phyloP scores from a whole-genome alignment of 164 flowering plant genomes.

The Liriodendron chinense region DNA sequence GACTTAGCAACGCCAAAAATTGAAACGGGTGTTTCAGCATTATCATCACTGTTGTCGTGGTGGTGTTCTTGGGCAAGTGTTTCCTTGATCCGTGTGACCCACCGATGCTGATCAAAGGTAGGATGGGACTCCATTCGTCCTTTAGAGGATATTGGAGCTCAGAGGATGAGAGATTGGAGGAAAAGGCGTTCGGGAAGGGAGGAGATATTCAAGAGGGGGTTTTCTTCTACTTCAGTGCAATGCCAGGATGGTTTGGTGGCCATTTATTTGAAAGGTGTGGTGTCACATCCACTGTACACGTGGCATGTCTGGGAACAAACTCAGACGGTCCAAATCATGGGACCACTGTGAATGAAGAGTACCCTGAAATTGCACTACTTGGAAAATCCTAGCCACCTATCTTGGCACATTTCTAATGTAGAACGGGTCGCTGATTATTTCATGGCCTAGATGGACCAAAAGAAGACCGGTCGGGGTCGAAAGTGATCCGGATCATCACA shows the following conservation, averaged over 20 bases:
- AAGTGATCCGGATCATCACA: no score
- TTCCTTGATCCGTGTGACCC: conserved; percentile 7
- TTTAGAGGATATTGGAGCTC: neutral
- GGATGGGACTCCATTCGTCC: neutral
- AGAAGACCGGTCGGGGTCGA: no score
- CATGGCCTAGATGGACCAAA: no score
- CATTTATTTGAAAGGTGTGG: neutral
- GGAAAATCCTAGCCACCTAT: no score
- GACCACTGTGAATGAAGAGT: neutral
- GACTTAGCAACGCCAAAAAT: conserved; percentile 20
- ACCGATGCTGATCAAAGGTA: conserved; percentile 3
- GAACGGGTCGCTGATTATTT: no score
- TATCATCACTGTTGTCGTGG: neutral
- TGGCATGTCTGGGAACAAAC: neutral
- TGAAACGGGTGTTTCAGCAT: neutral
- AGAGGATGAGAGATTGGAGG: neutral
- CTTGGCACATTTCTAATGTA: no score
- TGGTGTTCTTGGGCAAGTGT: conserved; percentile 7
- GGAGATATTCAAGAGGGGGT: neutral
- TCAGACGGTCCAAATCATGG: neutral
- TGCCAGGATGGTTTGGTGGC: neutral
- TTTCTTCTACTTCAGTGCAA: no score
- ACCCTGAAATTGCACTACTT: neutral
- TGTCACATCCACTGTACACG: neutral
- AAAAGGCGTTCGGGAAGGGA: neutral